A percentile compares a stretch with the other conserved stretches of the same genome.
Conservation (phyloP, 768 basidiomycete genomes). For the Terana coerulea region DNA sequence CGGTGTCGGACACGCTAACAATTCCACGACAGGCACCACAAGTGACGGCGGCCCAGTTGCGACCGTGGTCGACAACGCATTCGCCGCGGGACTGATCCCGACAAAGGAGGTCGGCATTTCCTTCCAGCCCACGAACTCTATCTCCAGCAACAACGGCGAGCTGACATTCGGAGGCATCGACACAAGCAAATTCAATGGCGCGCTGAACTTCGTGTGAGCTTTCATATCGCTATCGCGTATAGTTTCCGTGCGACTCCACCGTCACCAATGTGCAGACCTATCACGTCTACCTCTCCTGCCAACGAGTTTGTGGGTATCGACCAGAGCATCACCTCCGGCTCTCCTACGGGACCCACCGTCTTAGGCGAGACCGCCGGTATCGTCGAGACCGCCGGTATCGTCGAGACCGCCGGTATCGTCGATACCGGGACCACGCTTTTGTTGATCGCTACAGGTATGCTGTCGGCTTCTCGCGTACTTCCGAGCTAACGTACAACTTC, state of each 20-base stretch:
- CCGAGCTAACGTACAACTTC: neutral
- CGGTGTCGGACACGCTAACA: neutral
- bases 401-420: too few species aligned
- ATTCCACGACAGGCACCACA: neutral
- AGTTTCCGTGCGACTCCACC: too few species aligned
- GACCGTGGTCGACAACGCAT: slow-evolving; percentile 35
- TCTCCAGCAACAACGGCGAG: slow-evolving; percentile 13
- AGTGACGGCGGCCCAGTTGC: slow-evolving; percentile 15
- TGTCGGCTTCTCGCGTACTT: neutral
- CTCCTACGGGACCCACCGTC: slow-evolving; percentile 13
- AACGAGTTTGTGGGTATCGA: slow-evolving; percentile 12
- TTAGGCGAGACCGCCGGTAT: slow-evolving; percentile 19
- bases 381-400: too few species aligned
- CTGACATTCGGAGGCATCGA: slow-evolving; percentile 10
- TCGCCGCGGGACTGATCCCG: slow-evolving; percentile 25
- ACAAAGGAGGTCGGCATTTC: slow-evolving; percentile 30
- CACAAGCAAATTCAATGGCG: slow-evolving; percentile 23
- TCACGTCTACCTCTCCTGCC: slow-evolving; percentile 11
- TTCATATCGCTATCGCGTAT: neutral
- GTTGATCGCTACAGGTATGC: slow-evolving; percentile 22
- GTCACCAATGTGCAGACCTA: slow-evolving; percentile 19
- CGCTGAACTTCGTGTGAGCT: slow-evolving; percentile 24
- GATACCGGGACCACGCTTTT: slow-evolving; percentile 32
- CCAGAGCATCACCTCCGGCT: slow-evolving; percentile 16
- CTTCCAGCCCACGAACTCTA: slow-evolving; percentile 21